These are phyloP conservation scores for Fusarium multiceps DNA, from an alignment of 2,329 filamentous ascomycete genomes.

Conservation along the genomic window DNA sequence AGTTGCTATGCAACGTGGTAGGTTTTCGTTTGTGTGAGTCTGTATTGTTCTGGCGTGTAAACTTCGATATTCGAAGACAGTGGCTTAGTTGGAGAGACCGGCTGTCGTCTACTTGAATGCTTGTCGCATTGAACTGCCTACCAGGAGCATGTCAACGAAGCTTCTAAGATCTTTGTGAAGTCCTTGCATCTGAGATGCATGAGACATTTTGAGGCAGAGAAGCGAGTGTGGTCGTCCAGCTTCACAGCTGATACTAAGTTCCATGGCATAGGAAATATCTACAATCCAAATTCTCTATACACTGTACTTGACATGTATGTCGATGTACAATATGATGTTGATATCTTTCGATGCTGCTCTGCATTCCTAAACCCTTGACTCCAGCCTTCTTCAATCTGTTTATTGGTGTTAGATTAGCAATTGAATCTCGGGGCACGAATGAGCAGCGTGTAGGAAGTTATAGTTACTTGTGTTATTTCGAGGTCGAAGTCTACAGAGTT, in stretches of 20 bases:
- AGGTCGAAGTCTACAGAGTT: too few species aligned
- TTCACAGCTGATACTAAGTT: neutral
- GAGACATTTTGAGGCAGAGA: neutral
- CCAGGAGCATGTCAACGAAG: neutral
- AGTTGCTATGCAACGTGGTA: neutral
- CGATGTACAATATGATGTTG: too few species aligned
- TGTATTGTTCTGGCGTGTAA: neutral
- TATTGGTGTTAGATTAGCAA: rapidly evolving
- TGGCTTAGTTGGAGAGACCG: neutral
- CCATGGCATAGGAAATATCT: neutral
- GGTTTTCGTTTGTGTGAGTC: neutral
- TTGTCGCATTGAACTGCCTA: neutral
- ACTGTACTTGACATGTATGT: too few species aligned
- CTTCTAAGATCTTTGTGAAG: neutral
- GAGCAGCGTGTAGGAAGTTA: too few species aligned
- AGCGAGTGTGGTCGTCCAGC: neutral
- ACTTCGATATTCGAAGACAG: neutral
- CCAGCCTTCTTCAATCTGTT: neutral
- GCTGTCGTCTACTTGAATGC: neutral
- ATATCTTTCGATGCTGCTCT: too few species aligned
- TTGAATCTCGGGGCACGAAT: too few species aligned
- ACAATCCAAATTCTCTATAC: too few species aligned
- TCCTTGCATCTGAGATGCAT: too few species aligned
- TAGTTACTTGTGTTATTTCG: too few species aligned
- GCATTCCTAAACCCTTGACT: rapidly evolving